Base-by-base conservation (phyloP, 768 basidiomycete species). In the Termitomyces sp. region DNA sequence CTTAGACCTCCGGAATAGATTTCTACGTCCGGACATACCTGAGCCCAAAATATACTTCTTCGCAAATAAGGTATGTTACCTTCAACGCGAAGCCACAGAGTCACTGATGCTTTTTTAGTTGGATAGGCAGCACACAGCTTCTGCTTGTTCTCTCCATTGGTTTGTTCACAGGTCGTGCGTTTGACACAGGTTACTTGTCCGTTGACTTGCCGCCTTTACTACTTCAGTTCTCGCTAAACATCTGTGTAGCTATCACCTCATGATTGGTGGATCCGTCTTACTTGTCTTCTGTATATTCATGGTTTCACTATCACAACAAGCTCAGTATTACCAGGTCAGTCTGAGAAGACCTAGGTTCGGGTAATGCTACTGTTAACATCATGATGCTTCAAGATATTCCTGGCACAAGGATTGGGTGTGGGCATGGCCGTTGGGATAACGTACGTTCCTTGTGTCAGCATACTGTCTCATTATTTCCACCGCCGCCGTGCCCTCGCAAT, bases 381-480 rank as follows among this genome's bases (percentile, higher is more conserved):
- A 44, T 41, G n/a, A 16, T 54, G 22, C 11, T 34, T 36, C n/a
- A 59, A 79, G 75, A 63, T 82, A 49, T 80, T 82, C 57, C 71
- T 82, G 9, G 69, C 75, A 1, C 80, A 83, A 63, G 80, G 79
- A 7, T 63, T 84, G 27, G 77, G 71, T 0, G 67, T 75, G n/a
- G 82, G 83, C 9, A 69, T 77, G n/a, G 79, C 76, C 4, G 65
- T 69, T 4, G 82, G 81, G 9, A 59, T 82, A 37, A 63, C 76
- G 5, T 83, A 81, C 63, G 67, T 82, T 36, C 83, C 78, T 60
- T 70, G 74, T 16, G 66, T 81, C 58, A 75, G 76, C 11, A 69
- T 83, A 41, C 60, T 82, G 22, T 74, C 78, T 4, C 83, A 83
- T 54, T 76, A 81, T 60, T 85, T 85, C 68, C 66, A 73, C 36